phyloP scores from a whole-genome alignment of 1,139 yeast genomes.

The Meyerozyma elateridarum region DNA sequence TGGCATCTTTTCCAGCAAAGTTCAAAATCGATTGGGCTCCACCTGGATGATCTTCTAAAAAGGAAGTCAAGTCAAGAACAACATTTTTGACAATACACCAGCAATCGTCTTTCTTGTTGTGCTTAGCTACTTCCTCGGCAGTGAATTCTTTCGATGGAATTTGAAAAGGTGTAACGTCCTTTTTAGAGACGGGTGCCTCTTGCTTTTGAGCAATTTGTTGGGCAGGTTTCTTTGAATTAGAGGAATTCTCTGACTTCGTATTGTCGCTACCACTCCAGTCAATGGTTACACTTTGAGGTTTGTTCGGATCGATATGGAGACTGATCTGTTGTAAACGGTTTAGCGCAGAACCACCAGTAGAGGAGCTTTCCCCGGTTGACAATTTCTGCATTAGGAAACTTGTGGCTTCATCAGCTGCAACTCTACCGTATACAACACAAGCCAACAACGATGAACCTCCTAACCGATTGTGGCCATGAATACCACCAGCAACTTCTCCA shows the following conservation, averaged over 20 bases:
- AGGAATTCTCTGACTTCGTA: slow-evolving; percentile 3
- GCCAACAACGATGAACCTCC: slow-evolving; percentile 77
- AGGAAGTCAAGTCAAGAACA: slow-evolving; percentile 79
- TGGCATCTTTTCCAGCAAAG: slow-evolving; percentile 90
- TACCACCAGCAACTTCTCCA: slow-evolving; percentile 81
- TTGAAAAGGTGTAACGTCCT: slow-evolving; percentile 16
- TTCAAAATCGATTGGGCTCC: slow-evolving; percentile 68
- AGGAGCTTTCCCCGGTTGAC: slow-evolving; percentile 13
- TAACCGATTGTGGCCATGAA: slow-evolving; percentile 71
- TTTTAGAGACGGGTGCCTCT: slow-evolving; percentile 4
- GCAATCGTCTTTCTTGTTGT: slow-evolving; percentile 59
- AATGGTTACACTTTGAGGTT: slow-evolving; percentile 20
- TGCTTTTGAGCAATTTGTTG: slow-evolving; percentile 6
- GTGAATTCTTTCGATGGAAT: slow-evolving; percentile 44
- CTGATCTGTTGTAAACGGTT: slow-evolving; percentile 40
- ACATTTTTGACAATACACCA: slow-evolving; percentile 87
- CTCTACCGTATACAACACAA: slow-evolving; percentile 76
- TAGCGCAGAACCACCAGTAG: slow-evolving; percentile 18
- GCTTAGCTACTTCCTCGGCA: slow-evolving; percentile 57
- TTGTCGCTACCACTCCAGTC: slow-evolving; percentile 21
- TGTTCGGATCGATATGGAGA: slow-evolving; percentile 41
- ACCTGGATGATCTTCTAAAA: slow-evolving; percentile 83
- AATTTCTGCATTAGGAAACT: slow-evolving; percentile 29
- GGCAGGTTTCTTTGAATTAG: background rate
- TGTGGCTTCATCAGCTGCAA: slow-evolving; percentile 49